Conservation (phyloP, 2,329 filamentous ascomycete genomes). For the Emmonsiellopsis sp. region DNA sequence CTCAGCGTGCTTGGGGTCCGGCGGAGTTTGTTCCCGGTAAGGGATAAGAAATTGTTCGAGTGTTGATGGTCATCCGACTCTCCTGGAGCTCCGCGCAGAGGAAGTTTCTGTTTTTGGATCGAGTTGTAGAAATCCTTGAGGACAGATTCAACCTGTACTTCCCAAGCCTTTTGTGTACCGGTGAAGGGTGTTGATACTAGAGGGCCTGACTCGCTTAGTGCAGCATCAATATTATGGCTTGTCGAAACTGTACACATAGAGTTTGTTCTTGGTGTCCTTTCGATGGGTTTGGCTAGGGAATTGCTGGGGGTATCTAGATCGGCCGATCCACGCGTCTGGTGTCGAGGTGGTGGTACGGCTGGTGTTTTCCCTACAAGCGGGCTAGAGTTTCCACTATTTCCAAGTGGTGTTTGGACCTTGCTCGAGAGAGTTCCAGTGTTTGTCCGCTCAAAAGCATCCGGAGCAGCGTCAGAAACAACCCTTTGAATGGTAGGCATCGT, state of each 20-base stretch:
- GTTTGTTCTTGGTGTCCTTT: constrained; percentile 19
- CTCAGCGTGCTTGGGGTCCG: constrained; percentile 84
- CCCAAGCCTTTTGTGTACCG: constrained; percentile 71
- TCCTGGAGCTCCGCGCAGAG: constrained; percentile 63
- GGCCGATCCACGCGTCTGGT: constrained; percentile 11
- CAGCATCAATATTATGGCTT: constrained; percentile 25
- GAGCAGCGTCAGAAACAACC: constrained; percentile 61
- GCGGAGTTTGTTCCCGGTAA: constrained; percentile 58
- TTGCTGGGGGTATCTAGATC: constrained; percentile 13
- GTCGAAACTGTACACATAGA: constrained; percentile 17
- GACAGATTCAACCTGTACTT: constrained; percentile 78
- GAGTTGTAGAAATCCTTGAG: constrained; percentile 86
- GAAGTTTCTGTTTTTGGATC: constrained; percentile 77
- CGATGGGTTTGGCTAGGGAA: constrained; percentile 12
- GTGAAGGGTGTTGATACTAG: constrained; percentile 69
- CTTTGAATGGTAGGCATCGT: constrained; percentile 83
- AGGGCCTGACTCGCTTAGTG: constrained; percentile 55
- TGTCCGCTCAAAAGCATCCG: constrained; percentile 54
- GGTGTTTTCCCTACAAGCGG: constrained; percentile 4
- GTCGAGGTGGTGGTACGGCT: not conserved
- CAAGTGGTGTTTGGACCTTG: constrained; percentile 12
- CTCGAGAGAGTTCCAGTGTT: constrained; percentile 21
- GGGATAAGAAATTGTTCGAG: constrained; percentile 59
- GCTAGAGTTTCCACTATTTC: constrained; percentile 1
- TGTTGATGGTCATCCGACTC: constrained; percentile 28